A percentile compares a stretch with the other conserved stretches of the same genome.
Evolutionary conservation across 805 yeast species (phyloP).

Genomic region (Gaillardinia entomophila): DNA sequence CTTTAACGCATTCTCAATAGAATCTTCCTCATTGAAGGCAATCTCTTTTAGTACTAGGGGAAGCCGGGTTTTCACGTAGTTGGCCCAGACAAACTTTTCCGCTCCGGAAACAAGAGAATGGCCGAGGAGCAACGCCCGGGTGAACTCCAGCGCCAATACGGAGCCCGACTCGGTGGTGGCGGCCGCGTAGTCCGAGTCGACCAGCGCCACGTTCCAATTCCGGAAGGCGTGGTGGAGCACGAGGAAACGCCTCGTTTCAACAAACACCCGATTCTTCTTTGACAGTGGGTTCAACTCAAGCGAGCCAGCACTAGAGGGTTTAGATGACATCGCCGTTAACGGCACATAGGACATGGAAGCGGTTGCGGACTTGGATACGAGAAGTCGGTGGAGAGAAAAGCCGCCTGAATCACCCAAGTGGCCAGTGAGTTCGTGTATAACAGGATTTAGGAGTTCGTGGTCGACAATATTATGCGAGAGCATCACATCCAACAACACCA

Average conservation of each 20-base stretch:
- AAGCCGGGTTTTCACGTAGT: conserved; percentile 1
- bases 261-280: not conserved
- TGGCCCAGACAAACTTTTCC: conserved; percentile 1
- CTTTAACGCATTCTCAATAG: conserved; percentile 11
- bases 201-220: not conserved
- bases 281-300: not conserved
- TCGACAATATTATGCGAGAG: too few relatives aligned
- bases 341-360: too few relatives aligned
- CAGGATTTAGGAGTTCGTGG: too few relatives aligned
- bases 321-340: too few relatives aligned
- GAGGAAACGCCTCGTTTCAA: not conserved
- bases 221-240: not conserved
- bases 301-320: too few relatives aligned
- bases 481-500: too few relatives aligned
- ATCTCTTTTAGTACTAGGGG: not conserved
- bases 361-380: too few relatives aligned
- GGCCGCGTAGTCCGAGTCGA: not conserved
- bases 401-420: too few relatives aligned
- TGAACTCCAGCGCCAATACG: not conserved
- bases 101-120: not conserved
- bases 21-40: conserved; percentile 4
- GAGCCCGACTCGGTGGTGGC: not conserved
- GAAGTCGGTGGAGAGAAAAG: too few relatives aligned
- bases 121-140: not conserved
- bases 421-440: too few relatives aligned